Evolutionary conservation across 192 early-diverging fungal species (phyloP), one percentile per base, ranked within the genome.

Genomic region (Gonapodya prolifera): DNA sequence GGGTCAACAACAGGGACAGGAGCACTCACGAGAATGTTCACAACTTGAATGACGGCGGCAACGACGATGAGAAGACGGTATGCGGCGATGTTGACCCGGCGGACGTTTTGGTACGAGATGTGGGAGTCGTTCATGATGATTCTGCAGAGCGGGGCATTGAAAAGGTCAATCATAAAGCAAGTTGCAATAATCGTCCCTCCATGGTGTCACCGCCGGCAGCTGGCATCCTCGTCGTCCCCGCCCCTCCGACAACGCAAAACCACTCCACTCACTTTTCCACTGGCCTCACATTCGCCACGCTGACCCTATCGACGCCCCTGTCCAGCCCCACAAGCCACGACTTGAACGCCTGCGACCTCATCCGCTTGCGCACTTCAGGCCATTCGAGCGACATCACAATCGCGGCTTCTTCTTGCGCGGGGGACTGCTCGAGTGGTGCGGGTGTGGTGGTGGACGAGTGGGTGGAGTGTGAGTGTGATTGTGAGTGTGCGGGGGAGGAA

Each of bases 41-140:
- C 45, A n/a, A 69, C n/a, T n/a, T 69, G 45, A n/a, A 69, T 69
- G 45, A 69, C n/a, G 45, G 45, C 45, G 45, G 45, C 45, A n/a
- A 69, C 45, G 45, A 69, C 45, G 45, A 69, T 69, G 45, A 69
- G 45, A n/a, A 69, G 45, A 8, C n/a, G 8, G 45, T 69, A 69
- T 8, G 45, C 45, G 45, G 45, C 13, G 13, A 16, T 8, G 45
- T 69, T 69, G 45, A 69, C n/a, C 13, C 45, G 45, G 45, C 45
- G 45, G 45, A 69, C 45, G 45, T 69, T 69, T n/a, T 69, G 45
- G 45, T 69, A 69, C 13, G 45, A 69, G 45, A 69, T 69, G 45
- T 69, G 45, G 45, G 45, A 8, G 45, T 69, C 45, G 45, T 69
- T 69, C 45, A 69, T 69, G 8, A 69, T 69, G 45, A 69, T 69